Conservation (phyloP, 345 rosid species). For the Zanthoxylum bungeanum region DNA sequence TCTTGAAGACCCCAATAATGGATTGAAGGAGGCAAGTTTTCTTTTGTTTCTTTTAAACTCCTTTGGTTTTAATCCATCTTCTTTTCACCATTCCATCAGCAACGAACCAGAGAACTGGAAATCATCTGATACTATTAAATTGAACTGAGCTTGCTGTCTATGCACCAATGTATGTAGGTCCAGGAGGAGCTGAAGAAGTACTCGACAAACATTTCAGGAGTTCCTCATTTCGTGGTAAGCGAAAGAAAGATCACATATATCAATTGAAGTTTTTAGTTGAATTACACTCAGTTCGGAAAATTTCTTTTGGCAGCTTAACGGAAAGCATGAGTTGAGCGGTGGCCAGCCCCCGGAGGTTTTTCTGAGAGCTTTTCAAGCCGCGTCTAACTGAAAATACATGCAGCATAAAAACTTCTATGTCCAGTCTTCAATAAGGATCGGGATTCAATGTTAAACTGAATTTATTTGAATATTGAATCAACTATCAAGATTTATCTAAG, state of each 20-base stretch:
- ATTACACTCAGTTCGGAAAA: neutral
- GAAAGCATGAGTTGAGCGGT: slow-evolving; percentile 69
- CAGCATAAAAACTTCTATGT: neutral
- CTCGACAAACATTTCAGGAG: slow-evolving; percentile 60
- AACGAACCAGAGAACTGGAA: no score
- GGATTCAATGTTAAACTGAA: no score
- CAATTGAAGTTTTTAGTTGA: neutral
- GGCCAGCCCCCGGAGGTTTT: slow-evolving; percentile 80
- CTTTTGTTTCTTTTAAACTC: neutral
- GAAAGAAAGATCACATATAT: neutral
- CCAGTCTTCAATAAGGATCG: slow-evolving; percentile 4
- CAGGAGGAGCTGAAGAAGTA: slow-evolving; percentile 61
- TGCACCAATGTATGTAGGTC: slow-evolving; percentile 50
- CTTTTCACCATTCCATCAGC: neutral
- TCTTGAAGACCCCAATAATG: slow-evolving; percentile 68
- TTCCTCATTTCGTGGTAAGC: slow-evolving; percentile 75
- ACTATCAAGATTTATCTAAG: no score
- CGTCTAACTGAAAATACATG: slow-evolving; percentile 29
- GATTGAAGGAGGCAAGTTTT: slow-evolving; percentile 49
- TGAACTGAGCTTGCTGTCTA: slow-evolving; percentile 9
- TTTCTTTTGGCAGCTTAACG: slow-evolving; percentile 68
- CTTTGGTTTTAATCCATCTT: neutral
- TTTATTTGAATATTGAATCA: no score
- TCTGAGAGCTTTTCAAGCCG: slow-evolving; percentile 56
- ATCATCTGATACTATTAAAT: no score